Percentiles rank a stretch among this genome's conserved stretches.
phyloP scores from a whole-genome alignment of 106 monocot species.

The Allium cepa region DNA sequence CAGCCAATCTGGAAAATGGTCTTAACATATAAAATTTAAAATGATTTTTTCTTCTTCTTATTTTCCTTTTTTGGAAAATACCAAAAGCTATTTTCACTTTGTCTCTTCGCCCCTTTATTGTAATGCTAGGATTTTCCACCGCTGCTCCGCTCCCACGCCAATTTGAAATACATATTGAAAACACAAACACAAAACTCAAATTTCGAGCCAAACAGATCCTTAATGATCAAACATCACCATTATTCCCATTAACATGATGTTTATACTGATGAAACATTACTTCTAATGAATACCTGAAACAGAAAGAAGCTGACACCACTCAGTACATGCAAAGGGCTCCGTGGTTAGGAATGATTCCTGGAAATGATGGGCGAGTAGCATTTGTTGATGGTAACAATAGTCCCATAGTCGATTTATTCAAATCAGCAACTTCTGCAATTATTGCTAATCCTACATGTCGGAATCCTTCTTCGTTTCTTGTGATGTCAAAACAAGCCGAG shows the following conservation, averaged over 20 bases:
- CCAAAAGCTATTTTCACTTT: no score
- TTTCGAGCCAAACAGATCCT: no score
- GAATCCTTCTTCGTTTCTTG: conserved; percentile 56
- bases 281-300: conserved; percentile 11
- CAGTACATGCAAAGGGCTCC: conserved; percentile 91
- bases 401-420: conserved; percentile 62
- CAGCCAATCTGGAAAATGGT: no score
- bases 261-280: conserved; percentile 1
- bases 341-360: conserved; percentile 73
- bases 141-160: no score
- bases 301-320: conserved; percentile 67
- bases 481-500: conserved; percentile 95
- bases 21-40: no score
- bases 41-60: no score
- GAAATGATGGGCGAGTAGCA: conserved; percentile 66
- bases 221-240: no score
- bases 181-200: no score
- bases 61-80: no score
- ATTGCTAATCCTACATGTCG: conserved; percentile 36
- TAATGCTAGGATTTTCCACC: no score
- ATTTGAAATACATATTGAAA: no score
- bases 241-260: background rate
- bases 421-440: conserved; percentile 45
- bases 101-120: no score
- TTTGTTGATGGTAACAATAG: conserved; percentile 28